Evolutionary conservation across 768 basidiomycete species (phyloP).

Genomic region (Daedaleopsis nitida): DNA sequence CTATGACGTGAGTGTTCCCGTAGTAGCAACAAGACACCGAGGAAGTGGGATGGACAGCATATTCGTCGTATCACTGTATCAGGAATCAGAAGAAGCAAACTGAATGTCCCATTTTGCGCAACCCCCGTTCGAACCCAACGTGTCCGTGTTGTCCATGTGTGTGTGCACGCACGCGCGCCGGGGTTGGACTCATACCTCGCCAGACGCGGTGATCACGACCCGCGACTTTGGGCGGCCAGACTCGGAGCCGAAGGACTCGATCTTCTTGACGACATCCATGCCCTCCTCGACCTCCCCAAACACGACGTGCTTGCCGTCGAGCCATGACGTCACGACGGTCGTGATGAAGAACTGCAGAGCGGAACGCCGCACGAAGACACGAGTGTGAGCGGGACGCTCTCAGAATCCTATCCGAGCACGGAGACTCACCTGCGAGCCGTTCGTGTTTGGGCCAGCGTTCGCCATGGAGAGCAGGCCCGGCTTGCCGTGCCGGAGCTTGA

Average conservation of each 20-base stretch:
- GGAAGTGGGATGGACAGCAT: no score
- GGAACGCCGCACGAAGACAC: neutral
- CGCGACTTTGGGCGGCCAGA: slow-evolving; percentile 28
- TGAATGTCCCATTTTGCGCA: neutral
- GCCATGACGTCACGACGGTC: slow-evolving; percentile 69
- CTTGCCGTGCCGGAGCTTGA: slow-evolving; percentile 59
- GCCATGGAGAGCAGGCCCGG: slow-evolving; percentile 83
- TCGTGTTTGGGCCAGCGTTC: slow-evolving; percentile 81
- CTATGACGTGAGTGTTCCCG: neutral
- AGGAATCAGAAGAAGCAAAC: neutral
- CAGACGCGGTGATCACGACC: slow-evolving; percentile 27
- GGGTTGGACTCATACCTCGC: slow-evolving; percentile 13
- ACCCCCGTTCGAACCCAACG: no score
- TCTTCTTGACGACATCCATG: slow-evolving; percentile 61
- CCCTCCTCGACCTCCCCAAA: slow-evolving; percentile 72
- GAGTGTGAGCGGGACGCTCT: neutral
- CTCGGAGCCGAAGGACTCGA: slow-evolving; percentile 45
- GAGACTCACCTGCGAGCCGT: slow-evolving; percentile 67
- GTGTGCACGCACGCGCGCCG: neutral
- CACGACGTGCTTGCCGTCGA: slow-evolving; percentile 69
- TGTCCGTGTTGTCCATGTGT: neutral
- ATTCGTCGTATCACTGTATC: neutral
- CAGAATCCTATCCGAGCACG: neutral
- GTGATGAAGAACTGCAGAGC: slow-evolving; percentile 71
- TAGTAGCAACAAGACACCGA: neutral